These are phyloP conservation scores for Lasiodiplodia citricola DNA, from an alignment of 2,329 filamentous ascomycete genomes.

Conservation along the genomic window DNA sequence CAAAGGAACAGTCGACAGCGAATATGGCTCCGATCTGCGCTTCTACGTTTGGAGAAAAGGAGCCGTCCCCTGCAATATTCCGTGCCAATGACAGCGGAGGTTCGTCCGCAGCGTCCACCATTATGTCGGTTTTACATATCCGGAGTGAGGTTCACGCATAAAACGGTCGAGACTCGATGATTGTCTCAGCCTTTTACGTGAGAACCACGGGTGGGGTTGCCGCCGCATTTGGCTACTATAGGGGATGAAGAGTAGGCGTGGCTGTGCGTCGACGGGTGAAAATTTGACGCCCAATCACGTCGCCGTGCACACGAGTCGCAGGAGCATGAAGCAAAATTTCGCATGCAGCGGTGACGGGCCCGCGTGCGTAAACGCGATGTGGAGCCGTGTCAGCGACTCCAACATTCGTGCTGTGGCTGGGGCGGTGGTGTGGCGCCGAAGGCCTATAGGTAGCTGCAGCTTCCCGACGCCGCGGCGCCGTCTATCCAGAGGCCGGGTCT, in stretches of 20 bases:
- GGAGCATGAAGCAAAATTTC: not conserved
- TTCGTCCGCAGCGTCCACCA: too few relatives aligned
- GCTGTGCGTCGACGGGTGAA: conserved; percentile 1
- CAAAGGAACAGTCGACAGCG: not conserved
- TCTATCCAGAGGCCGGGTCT: not conserved
- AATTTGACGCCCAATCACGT: not conserved
- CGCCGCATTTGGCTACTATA: not conserved
- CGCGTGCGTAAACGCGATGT: not conserved
- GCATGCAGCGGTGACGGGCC: conserved; percentile 6
- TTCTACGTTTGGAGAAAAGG: too few relatives aligned
- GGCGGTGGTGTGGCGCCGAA: not conserved
- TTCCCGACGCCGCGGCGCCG: not conserved
- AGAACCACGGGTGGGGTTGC: not conserved
- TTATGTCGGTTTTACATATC: too few relatives aligned
- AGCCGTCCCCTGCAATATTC: too few relatives aligned
- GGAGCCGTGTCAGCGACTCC: not conserved
- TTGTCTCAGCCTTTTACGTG: not conserved
- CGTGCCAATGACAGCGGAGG: too few relatives aligned
- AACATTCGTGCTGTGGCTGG: not conserved
- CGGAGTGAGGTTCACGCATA: not conserved
- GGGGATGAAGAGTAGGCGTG: not conserved
- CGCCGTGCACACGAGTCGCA: not conserved
- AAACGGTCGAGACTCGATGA: not conserved
- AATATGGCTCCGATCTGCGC: not conserved
- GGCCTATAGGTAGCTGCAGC: not conserved